A percentile compares a stretch with the other conserved stretches of the same genome.
These are phyloP conservation scores for Aspergillus melleus DNA, from an alignment of 2,329 filamentous ascomycete species.

Conservation along the genomic window DNA sequence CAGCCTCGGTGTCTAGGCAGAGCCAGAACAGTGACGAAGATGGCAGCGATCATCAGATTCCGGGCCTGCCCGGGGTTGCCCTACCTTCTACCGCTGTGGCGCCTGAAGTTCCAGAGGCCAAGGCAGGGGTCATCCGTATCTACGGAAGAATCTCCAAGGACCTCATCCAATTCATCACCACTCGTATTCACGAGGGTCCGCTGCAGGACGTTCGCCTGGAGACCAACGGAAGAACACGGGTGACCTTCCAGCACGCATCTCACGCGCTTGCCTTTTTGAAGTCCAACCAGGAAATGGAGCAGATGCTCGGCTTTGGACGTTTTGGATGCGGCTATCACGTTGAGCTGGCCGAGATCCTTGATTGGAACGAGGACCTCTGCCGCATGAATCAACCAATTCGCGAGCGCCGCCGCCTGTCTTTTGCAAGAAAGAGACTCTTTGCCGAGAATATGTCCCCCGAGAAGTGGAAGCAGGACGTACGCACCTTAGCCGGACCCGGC, in stretches of 20 bases:
- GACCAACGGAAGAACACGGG: conserved; percentile 30
- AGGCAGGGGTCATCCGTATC: conserved; percentile 30
- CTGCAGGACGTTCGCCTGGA: conserved; percentile 40
- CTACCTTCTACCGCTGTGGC: conserved; percentile 6
- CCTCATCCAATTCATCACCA: conserved; percentile 33
- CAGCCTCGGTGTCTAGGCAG: conserved; percentile 16
- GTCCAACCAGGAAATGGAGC: conserved; percentile 28
- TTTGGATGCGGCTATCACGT: conserved; percentile 35
- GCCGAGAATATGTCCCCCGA: conserved; percentile 32
- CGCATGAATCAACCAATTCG: conserved; percentile 37
- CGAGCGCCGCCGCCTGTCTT: conserved; percentile 44
- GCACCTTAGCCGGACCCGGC: conserved; percentile 31
- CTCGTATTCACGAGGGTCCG: conserved; percentile 40
- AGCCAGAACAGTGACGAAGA: conserved; percentile 19
- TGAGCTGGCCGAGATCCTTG: conserved; percentile 30
- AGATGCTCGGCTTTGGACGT: conserved; percentile 30
- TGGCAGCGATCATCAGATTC: neutral
- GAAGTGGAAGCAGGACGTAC: conserved; percentile 38
- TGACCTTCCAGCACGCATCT: conserved; percentile 40
- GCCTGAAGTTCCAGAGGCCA: conserved; percentile 24
- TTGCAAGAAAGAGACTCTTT: conserved; percentile 41
- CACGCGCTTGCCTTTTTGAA: conserved; percentile 38
- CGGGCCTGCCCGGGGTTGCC: conserved; percentile 3
- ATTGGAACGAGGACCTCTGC: conserved; percentile 35
- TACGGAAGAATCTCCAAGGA: conserved; percentile 25